A percentile compares a stretch with the other conserved stretches of the same genome.
phyloP scores from a whole-genome alignment of 2,329 filamentous ascomycete genomes.

The Rutstroemia sp. region DNA sequence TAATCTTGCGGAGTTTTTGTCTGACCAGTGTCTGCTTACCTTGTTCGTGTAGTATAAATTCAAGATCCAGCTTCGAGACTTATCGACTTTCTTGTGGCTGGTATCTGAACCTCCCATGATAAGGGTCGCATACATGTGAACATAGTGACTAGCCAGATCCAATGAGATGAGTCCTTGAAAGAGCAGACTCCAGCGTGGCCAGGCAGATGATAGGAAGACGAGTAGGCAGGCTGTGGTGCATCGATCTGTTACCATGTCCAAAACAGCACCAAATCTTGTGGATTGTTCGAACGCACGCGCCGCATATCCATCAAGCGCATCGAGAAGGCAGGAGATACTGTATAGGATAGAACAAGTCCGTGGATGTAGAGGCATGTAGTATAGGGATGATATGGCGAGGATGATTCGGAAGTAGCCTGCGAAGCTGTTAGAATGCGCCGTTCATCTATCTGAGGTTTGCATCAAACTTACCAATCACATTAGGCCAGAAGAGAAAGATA shows the following conservation, averaged over 20 bases:
- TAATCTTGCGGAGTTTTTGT: background rate
- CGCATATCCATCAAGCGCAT: constrained; percentile 91
- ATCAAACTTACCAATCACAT: constrained; percentile 71
- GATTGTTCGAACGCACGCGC: constrained; percentile 82
- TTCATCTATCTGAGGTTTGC: constrained; percentile 23
- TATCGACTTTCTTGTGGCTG: constrained; percentile 91
- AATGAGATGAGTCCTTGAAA: constrained; percentile 92
- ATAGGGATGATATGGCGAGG: constrained; percentile 81
- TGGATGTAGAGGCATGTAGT: constrained; percentile 99
- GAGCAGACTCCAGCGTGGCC: constrained; percentile 85
- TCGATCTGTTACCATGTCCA: constrained; percentile 98
- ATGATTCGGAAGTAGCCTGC: constrained; percentile 71
- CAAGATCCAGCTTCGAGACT: constrained; percentile 78
- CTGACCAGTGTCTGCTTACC: constrained; percentile 44
- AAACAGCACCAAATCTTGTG: constrained; percentile 89
- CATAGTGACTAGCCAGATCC: constrained; percentile 93
- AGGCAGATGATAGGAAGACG: constrained; percentile 90
- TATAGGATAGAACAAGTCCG: constrained; percentile 89
- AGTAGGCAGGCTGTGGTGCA: constrained; percentile 94
- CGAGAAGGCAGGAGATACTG: constrained; percentile 87
- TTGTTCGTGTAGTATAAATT: constrained; percentile 97
- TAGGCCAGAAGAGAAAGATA: constrained; percentile 75
- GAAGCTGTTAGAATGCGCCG: constrained; percentile 13
- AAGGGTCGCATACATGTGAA: constrained; percentile 97
- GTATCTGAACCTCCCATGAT: constrained; percentile 72